A percentile compares a stretch with the other conserved stretches of the same genome.
phyloP scores from a whole-genome alignment of 1,284 basidiomycete species.

The Boletellus dicymbophilus region DNA sequence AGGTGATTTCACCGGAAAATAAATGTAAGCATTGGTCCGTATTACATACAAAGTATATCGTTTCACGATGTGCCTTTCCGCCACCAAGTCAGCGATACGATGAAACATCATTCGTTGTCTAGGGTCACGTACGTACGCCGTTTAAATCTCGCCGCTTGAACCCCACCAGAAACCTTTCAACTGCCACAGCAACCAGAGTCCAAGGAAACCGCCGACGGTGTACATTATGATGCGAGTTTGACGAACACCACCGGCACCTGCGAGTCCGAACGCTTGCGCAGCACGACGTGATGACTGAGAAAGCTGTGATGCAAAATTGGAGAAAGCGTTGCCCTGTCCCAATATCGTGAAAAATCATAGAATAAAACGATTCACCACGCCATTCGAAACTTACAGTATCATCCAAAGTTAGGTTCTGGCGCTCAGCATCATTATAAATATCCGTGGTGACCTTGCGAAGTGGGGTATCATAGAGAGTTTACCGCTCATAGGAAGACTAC shows the following conservation, averaged over 20 bases:
- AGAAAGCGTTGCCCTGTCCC: slow-evolving; percentile 63
- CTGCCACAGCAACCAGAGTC: slow-evolving; percentile 48
- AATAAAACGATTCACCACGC: neutral
- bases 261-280: slow-evolving; percentile 65
- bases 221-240: slow-evolving; percentile 66
- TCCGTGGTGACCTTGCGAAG: slow-evolving; percentile 69
- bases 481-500: slow-evolving; percentile 22
- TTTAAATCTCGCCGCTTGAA: slow-evolving; percentile 16
- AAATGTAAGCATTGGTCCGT: slow-evolving; percentile 1
- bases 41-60: slow-evolving; percentile 8
- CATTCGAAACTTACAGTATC: slow-evolving; percentile 55
- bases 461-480: slow-evolving; percentile 6
- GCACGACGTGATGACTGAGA: slow-evolving; percentile 65
- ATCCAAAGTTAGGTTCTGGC: slow-evolving; percentile 77
- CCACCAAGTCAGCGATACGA: neutral
- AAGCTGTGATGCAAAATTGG: slow-evolving; percentile 60
- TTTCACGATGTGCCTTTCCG: neutral
- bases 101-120: neutral
- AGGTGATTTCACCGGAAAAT: neutral
- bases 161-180: slow-evolving; percentile 27
- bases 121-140: slow-evolving; percentile 14
- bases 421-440: slow-evolving; percentile 78
- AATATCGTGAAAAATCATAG: neutral
- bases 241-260: slow-evolving; percentile 62
- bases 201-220: slow-evolving; percentile 46